Evolutionary conservation across 495 filamentous ascomycete species (phyloP).

Genomic region (Penicillium steckii): DNA sequence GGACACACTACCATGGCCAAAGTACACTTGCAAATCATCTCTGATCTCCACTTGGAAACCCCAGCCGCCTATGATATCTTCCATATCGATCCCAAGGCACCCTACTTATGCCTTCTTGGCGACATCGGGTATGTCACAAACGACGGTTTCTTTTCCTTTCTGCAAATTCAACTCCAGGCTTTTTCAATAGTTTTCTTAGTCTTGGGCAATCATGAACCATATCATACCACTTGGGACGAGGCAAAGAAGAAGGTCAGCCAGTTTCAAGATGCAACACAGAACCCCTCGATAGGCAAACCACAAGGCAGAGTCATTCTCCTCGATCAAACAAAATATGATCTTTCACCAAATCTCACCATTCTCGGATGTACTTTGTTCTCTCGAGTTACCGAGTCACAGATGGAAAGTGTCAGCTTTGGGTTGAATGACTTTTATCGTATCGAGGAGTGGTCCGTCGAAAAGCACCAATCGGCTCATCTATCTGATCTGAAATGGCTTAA

Average conservation of each 20-base stretch:
- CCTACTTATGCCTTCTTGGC: slow-evolving; percentile 55
- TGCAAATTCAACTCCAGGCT: slow-evolving; percentile 41
- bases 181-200: slow-evolving; percentile 52
- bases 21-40: slow-evolving; percentile 50
- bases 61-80: slow-evolving; percentile 47
- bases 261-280: slow-evolving; percentile 6
- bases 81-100: slow-evolving; percentile 40
- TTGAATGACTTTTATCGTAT: slow-evolving; percentile 53
- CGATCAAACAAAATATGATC: slow-evolving; percentile 28
- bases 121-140: slow-evolving; percentile 53
- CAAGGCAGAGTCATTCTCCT: slow-evolving; percentile 23
- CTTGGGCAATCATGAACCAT: slow-evolving; percentile 59
- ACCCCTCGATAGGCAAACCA: neutral
- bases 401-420: slow-evolving; percentile 25
- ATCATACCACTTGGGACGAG: slow-evolving; percentile 39
- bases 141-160: slow-evolving; percentile 39
- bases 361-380: slow-evolving; percentile 45
- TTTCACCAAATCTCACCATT: slow-evolving; percentile 36
- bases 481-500: slow-evolving; percentile 53
- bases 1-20: neutral
- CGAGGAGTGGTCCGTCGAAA: slow-evolving; percentile 43
- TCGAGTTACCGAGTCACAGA: slow-evolving; percentile 15
- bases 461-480: slow-evolving; percentile 38
- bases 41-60: slow-evolving; percentile 57
- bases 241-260: slow-evolving; percentile 19